Conservation (phyloP, 305 asterid species). For the Solanum hybrid region DNA sequence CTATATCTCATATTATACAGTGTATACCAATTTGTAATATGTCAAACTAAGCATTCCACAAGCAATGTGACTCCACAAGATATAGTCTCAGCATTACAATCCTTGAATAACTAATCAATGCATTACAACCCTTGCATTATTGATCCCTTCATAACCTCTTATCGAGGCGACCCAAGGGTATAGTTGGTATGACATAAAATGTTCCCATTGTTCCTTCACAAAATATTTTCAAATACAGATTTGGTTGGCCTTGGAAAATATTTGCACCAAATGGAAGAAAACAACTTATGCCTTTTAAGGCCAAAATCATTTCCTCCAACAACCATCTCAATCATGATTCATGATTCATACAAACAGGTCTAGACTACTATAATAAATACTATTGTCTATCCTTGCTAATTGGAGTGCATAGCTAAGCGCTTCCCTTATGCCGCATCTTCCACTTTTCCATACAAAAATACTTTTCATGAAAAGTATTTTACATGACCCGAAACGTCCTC, state of each 20-base stretch:
- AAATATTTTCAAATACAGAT: not conserved
- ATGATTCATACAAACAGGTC: not conserved
- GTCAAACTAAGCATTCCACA: not conserved
- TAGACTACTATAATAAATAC: not conserved
- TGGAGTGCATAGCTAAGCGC: not conserved
- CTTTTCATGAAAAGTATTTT: not conserved
- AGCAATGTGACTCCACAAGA: not conserved
- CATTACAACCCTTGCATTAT: not conserved
- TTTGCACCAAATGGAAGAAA: not conserved
- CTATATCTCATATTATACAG: not conserved
- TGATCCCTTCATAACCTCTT: not conserved
- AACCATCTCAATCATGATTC: not conserved
- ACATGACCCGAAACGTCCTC: not conserved
- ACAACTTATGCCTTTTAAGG: not conserved
- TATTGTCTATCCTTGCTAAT: not conserved
- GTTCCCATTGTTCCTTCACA: not conserved
- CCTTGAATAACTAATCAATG: not conserved
- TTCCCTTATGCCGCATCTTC: not conserved
- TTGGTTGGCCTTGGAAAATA: not conserved
- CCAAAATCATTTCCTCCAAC: not conserved
- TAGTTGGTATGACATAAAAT: not conserved
- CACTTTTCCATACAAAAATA: not conserved
- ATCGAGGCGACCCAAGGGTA: not conserved
- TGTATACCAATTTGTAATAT: not conserved
- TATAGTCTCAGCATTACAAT: not conserved